Conservation (phyloP, 257 asterid genomes). For the Nicotiana undulata region DNA sequence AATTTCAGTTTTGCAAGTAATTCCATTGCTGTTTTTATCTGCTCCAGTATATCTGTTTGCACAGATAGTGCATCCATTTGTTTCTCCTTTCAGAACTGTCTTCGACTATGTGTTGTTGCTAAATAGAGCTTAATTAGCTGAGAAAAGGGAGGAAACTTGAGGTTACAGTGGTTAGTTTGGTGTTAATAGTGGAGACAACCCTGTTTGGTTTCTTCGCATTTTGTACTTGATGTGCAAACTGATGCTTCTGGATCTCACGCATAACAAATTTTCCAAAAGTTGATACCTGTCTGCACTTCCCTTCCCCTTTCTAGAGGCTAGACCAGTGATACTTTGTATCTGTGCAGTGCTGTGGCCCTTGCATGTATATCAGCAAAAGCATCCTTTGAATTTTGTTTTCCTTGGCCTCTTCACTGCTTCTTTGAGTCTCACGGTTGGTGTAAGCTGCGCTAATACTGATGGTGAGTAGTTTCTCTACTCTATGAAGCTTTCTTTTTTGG, state of each 20-base stretch:
- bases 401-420: conserved; percentile 89
- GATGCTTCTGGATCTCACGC: neutral
- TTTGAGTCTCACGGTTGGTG: conserved; percentile 82
- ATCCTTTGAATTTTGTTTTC: conserved; percentile 85
- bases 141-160: neutral
- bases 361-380: conserved; percentile 79
- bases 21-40: neutral
- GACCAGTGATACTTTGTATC: neutral
- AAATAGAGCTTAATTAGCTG: neutral
- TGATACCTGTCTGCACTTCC: neutral
- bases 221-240: neutral
- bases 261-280: neutral
- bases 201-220: neutral
- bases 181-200: neutral
- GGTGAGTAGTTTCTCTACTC: conserved; percentile 39
- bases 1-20: neutral
- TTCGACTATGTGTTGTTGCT: no score
- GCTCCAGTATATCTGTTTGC: neutral
- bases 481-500: conserved; percentile 2
- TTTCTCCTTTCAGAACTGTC: neutral
- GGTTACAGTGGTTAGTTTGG: neutral
- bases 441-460: conserved; percentile 91
- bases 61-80: neutral
- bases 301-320: neutral
- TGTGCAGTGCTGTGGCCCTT: conserved; percentile 82